Evolutionary conservation across 2,329 filamentous ascomycete species (phyloP), one percentile per base, ranked within the genome.

Genomic region (Fusarium xylarioides): DNA sequence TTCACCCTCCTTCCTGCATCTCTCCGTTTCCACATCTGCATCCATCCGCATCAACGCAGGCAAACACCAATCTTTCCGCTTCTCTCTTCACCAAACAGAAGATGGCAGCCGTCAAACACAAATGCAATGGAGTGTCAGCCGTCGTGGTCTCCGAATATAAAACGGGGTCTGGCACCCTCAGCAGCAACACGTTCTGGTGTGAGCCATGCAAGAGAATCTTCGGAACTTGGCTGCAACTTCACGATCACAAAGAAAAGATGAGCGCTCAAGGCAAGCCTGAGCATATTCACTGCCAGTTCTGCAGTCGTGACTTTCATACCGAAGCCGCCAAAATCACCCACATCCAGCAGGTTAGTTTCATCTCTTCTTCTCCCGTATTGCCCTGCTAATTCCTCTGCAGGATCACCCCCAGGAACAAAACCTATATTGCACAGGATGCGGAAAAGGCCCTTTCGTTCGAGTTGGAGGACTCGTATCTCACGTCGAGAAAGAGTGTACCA

Each of bases 381-480:
- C 12, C 21, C 12, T 28, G 38, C 66, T 78, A 26, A 78, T 54
- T 10, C 10, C 35, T 3, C 26, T 4, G 8, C 16, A 86, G 84
- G 54, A 71, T 16, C 86, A 87, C 63, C 80, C 80, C 11, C 70
- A 80, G 18, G 73, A 79, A 23, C 84, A 87, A 59, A 66, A 82
- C 4, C 80, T 89, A 3, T 52, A 70, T 6, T 89, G 87, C 53
- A 86, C 86, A 2, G 87, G 84, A 32, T 89, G 87, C 65, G 56
- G 74, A 1, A 66, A 74, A 2, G 79, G 73, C 4, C 77, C 77
- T 2, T 88, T 87, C 62, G 52, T 37, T 1, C 79, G 81, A 2
- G 78, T 84, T 1, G 79, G 81, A 2, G 69, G 56, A 1, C 81
- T 87, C 40, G 81, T 88, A 58, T 42, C 66, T 2, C 87, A 89